These are phyloP conservation scores for Smithsoniella earleae DNA, from an alignment of 163 green algal species.

Conservation along the genomic window DNA sequence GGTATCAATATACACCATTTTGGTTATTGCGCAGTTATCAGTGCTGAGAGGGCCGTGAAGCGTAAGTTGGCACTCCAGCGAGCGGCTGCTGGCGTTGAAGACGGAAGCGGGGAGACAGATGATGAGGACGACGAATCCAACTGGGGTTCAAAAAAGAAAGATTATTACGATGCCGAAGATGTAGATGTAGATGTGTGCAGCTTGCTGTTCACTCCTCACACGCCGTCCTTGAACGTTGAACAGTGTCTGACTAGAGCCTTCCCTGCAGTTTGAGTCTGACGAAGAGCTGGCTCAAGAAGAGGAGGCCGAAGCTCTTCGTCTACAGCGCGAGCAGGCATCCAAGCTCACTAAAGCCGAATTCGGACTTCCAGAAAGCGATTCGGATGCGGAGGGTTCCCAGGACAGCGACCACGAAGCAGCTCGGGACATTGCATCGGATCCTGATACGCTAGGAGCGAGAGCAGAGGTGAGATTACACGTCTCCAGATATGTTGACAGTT, in stretches of 20 bases:
- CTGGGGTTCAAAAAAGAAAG: conserved; percentile 60
- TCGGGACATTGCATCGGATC: conserved; percentile 34
- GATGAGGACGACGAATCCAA: conserved; percentile 37
- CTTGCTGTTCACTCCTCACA: no score
- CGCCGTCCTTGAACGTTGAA: not conserved
- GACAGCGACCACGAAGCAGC: conserved; percentile 45
- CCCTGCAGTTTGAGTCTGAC: conserved; percentile 48
- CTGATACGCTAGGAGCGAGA: conserved; percentile 42
- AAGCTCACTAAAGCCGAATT: conserved; percentile 61
- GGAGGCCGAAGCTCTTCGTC: conserved; percentile 63
- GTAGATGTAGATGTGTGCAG: conserved; percentile 44
- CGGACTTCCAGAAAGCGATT: conserved; percentile 40
- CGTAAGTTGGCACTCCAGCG: conserved; percentile 9
- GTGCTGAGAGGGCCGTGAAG: conserved; percentile 15
- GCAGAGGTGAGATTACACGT: no score
- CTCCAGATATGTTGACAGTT: no score
- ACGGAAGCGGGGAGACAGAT: not conserved
- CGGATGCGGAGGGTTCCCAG: no score
- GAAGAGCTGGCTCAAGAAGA: conserved; percentile 68
- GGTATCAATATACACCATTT: no score
- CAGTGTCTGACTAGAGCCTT: not conserved
- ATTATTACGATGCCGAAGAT: conserved; percentile 73
- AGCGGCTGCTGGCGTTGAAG: not conserved
- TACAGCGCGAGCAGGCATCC: conserved; percentile 58
- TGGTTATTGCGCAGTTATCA: conserved; percentile 22